phyloP scores from a whole-genome alignment of 208 protist species.

The Trypanosoma scelopori region DNA sequence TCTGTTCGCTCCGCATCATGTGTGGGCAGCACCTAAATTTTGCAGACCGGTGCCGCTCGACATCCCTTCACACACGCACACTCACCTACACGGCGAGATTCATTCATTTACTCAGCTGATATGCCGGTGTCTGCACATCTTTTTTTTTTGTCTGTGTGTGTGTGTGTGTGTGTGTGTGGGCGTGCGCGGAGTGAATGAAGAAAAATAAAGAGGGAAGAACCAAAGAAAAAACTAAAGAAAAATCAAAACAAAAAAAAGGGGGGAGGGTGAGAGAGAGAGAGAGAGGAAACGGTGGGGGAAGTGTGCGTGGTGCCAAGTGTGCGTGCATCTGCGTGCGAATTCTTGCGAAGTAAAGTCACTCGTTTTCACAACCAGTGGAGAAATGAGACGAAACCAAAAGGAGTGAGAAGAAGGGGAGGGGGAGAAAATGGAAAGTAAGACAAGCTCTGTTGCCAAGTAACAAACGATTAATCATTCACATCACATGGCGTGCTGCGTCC shows the following conservation, averaged over 20 bases:
- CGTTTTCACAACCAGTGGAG: background rate
- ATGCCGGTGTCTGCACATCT: too few relatives aligned
- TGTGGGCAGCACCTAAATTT: constrained; percentile 17
- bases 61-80: background rate
- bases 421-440: too few relatives aligned
- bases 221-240: constrained; percentile 4
- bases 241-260: constrained; percentile 12
- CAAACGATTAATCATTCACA: constrained; percentile 2
- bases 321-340: background rate
- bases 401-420: background rate
- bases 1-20: constrained; percentile 10
- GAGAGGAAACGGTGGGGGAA: background rate
- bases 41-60: too few relatives aligned
- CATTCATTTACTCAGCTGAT: constrained; percentile 3
- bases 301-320: background rate
- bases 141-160: background rate
- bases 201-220: background rate
- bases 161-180: background rate
- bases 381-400: constrained; percentile 4
- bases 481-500: background rate
- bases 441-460: background rate
- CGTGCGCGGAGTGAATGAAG: background rate
- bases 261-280: background rate
- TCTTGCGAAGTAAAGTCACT: background rate
- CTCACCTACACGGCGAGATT: background rate